Base-by-base conservation (phyloP, 2,329 filamentous ascomycete genomes). In the Penicillium psychrosexuale region DNA sequence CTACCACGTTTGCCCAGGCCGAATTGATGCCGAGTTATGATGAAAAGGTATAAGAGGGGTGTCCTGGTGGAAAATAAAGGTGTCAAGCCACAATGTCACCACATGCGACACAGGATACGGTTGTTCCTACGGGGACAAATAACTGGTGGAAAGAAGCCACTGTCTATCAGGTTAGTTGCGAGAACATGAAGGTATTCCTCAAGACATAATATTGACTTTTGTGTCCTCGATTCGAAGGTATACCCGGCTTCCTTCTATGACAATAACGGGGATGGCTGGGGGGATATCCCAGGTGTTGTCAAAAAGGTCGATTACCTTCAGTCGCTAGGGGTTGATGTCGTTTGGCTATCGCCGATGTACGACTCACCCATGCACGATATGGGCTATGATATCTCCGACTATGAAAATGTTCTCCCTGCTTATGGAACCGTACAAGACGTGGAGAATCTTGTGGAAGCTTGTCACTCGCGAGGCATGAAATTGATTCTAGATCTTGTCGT, bases 401-500 rank as follows among this genome's bases (percentile, higher is more conserved):
- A 88, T 58, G 79, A 85, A 63, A 75, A 77, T 7, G 80, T 89
- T 12, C 78, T 88, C 63, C 69, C 75, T 1, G 78, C 79, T 0
- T 89, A 87, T 62, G 86, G 86, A 37, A 84, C 82, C 0, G 71
- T 89, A 0, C 71, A 76, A 47, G 84, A 88, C 60, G 78, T 87
- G 27, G 82, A 87, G 49, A 68, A 69, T 0, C 71, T 88, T 13
- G 82, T 87, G 49, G 65, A 74, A 8, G 81, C 79, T 53, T 76
- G 80, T 19, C 83, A 86, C 56, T 70, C 75, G 9, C 78, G 84
- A 5, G 82, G 79, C 8, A 88, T 90, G 80, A 82, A 80, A 55
- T 69, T 90, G 22, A 83, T 91, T 56, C 76, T 90, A 22, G 87
- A 90, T 64, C 76, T 90, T 2, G 87, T 90, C 3, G 79, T 90